phyloP scores from a whole-genome alignment of 441 rosid species.

The Mallotus japonicus region DNA sequence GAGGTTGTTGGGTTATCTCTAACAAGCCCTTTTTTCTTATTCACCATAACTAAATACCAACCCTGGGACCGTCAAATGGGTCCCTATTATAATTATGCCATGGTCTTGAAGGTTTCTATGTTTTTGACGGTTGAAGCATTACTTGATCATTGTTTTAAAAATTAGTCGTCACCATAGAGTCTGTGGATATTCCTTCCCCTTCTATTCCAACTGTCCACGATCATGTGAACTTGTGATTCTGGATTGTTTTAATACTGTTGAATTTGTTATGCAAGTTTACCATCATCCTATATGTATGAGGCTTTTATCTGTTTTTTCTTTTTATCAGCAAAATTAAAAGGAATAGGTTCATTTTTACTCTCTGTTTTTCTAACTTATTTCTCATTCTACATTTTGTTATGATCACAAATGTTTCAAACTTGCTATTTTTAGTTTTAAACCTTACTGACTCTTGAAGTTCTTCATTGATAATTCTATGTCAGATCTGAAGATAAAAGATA shows the following conservation, averaged over 20 bases:
- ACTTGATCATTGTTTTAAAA: not conserved
- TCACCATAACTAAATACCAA: too few relatives aligned
- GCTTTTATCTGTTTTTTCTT: not conserved
- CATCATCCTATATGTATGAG: not conserved
- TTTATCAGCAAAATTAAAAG: not conserved
- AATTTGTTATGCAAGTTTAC: not conserved
- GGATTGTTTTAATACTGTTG: not conserved
- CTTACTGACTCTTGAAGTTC: not conserved
- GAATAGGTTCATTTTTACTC: not conserved
- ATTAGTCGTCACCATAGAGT: not conserved
- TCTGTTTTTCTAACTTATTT: not conserved
- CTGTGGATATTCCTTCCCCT: not conserved
- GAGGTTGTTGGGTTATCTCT: too few relatives aligned
- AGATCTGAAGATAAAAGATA: constrained; percentile 80
- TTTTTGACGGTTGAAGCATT: constrained; percentile 3
- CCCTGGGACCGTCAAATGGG: not conserved
- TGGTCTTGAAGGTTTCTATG: not conserved
- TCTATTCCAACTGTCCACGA: not conserved
- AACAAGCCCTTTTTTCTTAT: too few relatives aligned
- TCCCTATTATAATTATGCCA: not conserved
- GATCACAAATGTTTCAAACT: not conserved
- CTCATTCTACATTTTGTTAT: constrained; percentile 1
- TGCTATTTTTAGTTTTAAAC: constrained; percentile 5
- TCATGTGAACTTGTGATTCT: not conserved
- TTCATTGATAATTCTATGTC: constrained; percentile 28